Percentiles rank a stretch among this genome's conserved stretches.
Evolutionary conservation across 345 rosid genomes (phyloP).

Genomic region (Euphorbia tirucalli): DNA sequence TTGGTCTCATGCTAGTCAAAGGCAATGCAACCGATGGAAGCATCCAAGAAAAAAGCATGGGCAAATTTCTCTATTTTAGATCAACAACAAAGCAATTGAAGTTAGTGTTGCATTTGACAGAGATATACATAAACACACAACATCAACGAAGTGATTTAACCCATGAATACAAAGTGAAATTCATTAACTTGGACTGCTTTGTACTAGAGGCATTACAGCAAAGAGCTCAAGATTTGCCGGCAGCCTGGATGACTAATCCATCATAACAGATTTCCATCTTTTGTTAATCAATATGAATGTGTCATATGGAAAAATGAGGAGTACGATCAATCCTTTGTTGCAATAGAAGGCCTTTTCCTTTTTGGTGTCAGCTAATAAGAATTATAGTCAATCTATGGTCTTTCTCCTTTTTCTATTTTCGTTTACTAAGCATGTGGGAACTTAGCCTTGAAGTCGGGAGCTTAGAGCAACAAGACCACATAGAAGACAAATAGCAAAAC

Average conservation of each 20-base stretch:
- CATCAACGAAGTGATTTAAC: too few relatives aligned
- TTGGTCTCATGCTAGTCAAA: conserved; percentile 1
- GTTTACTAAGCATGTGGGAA: not conserved
- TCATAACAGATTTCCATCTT: not conserved
- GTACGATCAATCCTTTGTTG: too few relatives aligned
- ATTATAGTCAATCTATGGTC: too few relatives aligned
- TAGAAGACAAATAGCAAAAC: not conserved
- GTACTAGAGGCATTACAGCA: not conserved
- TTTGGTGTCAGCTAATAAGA: too few relatives aligned
- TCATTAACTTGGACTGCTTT: not conserved
- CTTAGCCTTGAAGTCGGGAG: not conserved
- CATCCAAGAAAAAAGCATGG: not conserved
- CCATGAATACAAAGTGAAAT: not conserved
- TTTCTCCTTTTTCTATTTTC: too few relatives aligned
- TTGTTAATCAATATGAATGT: not conserved
- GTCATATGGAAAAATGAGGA: too few relatives aligned
- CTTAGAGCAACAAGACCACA: not conserved
- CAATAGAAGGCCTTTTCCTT: not conserved
- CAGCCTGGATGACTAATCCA: not conserved
- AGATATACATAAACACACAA: too few relatives aligned
- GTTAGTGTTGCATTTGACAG: not conserved
- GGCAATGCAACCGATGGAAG: not conserved
- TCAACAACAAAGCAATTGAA: not conserved
- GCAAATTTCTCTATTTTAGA: not conserved
- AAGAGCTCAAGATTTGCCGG: not conserved